These are phyloP conservation scores for Fusarium zealandicum DNA, from an alignment of 2,329 filamentous ascomycete species.

Conservation along the genomic window DNA sequence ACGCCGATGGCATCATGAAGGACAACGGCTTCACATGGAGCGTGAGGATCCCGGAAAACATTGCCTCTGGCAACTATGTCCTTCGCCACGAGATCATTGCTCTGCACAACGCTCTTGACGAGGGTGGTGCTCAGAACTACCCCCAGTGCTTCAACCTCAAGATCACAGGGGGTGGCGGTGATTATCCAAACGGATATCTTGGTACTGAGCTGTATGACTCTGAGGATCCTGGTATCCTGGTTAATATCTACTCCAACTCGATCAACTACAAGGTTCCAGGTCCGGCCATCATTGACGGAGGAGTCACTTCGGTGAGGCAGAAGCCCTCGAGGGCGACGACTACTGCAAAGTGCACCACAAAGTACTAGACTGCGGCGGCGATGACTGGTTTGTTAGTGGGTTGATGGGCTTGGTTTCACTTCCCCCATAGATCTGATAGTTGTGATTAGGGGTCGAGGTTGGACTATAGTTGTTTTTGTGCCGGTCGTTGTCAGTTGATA, in stretches of 20 bases:
- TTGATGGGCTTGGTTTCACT: not conserved
- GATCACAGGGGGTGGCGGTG: slow-evolving; percentile 51
- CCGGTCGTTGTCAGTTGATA: no score
- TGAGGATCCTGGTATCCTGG: slow-evolving; percentile 46
- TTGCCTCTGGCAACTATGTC: slow-evolving; percentile 61
- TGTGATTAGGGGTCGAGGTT: no score
- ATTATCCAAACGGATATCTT: slow-evolving; percentile 44
- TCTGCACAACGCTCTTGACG: slow-evolving; percentile 55
- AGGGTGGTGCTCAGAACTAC: slow-evolving; percentile 57
- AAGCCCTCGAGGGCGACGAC: slow-evolving; percentile 36
- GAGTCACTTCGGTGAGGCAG: slow-evolving; percentile 39
- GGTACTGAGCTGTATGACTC: slow-evolving; percentile 49
- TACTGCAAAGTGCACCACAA: slow-evolving; percentile 35
- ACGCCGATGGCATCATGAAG: slow-evolving; percentile 55
- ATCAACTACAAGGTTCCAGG: slow-evolving; percentile 45
- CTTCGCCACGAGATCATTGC: slow-evolving; percentile 64
- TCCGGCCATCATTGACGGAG: slow-evolving; percentile 40
- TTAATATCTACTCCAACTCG: slow-evolving; percentile 45
- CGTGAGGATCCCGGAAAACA: slow-evolving; percentile 56
- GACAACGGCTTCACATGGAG: slow-evolving; percentile 60
- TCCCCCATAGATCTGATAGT: no score
- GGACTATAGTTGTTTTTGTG: no score
- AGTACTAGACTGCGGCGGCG: slow-evolving; percentile 5
- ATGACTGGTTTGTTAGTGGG: not conserved
- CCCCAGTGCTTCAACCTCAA: slow-evolving; percentile 61